Conservation (phyloP, 306 rosid species). For the Prunus campanulata region DNA sequence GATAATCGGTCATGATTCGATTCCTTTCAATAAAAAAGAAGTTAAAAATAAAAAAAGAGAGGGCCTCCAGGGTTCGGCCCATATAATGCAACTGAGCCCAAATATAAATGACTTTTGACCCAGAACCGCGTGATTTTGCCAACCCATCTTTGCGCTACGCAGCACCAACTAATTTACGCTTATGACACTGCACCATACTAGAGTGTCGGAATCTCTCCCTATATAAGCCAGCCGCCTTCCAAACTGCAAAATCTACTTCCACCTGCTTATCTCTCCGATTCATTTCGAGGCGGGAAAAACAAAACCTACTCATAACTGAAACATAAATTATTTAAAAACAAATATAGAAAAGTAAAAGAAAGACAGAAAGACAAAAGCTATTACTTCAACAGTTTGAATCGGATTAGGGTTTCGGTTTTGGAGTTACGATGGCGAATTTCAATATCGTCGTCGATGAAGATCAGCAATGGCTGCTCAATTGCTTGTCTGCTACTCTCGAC, state of each 20-base stretch:
- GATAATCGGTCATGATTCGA: no score
- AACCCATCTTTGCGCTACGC: not conserved
- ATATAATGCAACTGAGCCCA: not conserved
- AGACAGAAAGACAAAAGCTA: not conserved
- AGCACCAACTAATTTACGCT: not conserved
- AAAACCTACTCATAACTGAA: not conserved
- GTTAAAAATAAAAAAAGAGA: no score
- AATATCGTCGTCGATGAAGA: constrained; percentile 55
- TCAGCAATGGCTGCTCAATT: constrained; percentile 88
- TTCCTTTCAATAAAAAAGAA: no score
- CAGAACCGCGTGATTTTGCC: not conserved
- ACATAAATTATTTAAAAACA: not conserved
- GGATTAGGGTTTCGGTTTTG: constrained; percentile 4
- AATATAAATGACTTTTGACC: not conserved
- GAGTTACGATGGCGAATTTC: constrained; percentile 43
- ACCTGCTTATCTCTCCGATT: not conserved
- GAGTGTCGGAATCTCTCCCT: not conserved
- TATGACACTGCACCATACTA: not conserved
- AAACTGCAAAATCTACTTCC: not conserved
- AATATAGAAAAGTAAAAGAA: not conserved
- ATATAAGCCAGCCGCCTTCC: not conserved
- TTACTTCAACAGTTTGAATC: not conserved
- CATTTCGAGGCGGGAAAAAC: constrained; percentile 13
- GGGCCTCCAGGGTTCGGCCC: not conserved
- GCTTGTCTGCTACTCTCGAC: constrained; percentile 89